Base-by-base conservation (phyloP, 139 green algal genomes). In the Pycnococcus provasolii region DNA sequence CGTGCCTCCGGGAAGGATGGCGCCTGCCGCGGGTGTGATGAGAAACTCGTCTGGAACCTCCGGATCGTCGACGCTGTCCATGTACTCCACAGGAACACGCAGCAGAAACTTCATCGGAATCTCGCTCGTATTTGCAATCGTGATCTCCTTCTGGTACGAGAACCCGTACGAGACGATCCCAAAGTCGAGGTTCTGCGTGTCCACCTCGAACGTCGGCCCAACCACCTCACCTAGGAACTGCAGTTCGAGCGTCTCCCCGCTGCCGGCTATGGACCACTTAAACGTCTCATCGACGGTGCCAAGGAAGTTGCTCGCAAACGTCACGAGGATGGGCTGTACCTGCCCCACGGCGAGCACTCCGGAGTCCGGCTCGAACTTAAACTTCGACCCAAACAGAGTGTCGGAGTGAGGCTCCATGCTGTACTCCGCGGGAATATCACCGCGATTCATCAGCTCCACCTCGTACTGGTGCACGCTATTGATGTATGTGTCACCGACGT, bases 401-500 rank as follows among this genome's bases (percentile, higher is more conserved):
- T 62, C 15, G n/a, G 73, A 66, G 2, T 26, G 26, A 26, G 76
- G 77, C 55, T 79, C 59, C 41, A 86, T 75, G 53, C 70, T 50
- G 50, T 72, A 78, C 43, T 62, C 41, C 2, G 62, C 61, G 42
- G 66, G 67, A 62, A 79, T 75, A 67, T 76, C 60, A 47, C 77
- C 77, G 45, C 70, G 66, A 73, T 94, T 94, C 66, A 87, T 64
- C 48, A 94, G 74, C 67, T 88, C 78, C 9, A 91, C 79, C 74
- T 88, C 80, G 64, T 83, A 81, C 65, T 81, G 75, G 74, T 91
- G 84, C 69, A 83, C 67, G 4, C 79, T 87, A 74, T 88, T 85
- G 48, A 86, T 73, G 70, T 82, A 91, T 0, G 78, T 81, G 50
- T 91, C 81, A 42, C 87, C 87, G n/a, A 94, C 75, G 63, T 94